These are phyloP conservation scores for Oryza meridionalis DNA, from an alignment of 176 grass and related monocot species.

Conservation along the genomic window DNA sequence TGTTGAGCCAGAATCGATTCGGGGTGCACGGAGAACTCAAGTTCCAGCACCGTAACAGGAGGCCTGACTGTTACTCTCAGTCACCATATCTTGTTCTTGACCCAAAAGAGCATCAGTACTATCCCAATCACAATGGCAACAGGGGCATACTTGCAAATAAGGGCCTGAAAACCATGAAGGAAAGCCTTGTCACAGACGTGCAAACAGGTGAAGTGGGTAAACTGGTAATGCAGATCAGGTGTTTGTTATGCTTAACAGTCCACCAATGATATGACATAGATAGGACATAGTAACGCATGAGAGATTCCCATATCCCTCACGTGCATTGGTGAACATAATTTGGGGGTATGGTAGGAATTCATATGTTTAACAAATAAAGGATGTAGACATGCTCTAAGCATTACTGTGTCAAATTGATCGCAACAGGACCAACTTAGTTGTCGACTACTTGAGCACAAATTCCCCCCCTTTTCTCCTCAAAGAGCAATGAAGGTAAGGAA, in stretches of 20 bases:
- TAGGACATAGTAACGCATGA: background rate
- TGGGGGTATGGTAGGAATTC: background rate
- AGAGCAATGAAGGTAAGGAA: background rate
- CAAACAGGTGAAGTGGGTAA: background rate
- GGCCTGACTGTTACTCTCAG: background rate
- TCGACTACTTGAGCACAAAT: background rate
- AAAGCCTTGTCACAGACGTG: background rate
- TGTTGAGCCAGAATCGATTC: slow-evolving; percentile 17
- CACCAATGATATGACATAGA: background rate
- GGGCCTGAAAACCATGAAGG: slow-evolving; percentile 57
- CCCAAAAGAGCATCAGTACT: slow-evolving; percentile 84
- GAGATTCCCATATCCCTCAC: background rate
- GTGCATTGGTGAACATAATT: background rate
- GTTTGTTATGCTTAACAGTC: background rate
- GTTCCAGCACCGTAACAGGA: slow-evolving; percentile 9
- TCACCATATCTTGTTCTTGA: slow-evolving; percentile 92
- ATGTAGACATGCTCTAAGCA: background rate
- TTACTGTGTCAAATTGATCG: background rate
- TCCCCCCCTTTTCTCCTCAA: background rate
- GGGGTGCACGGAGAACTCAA: slow-evolving; percentile 3
- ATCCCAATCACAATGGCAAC: slow-evolving; percentile 88
- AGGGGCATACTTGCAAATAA: slow-evolving; percentile 80
- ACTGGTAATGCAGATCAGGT: background rate
- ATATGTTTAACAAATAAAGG: background rate
- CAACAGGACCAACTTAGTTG: background rate